A percentile compares a stretch with the other conserved stretches of the same genome.
Evolutionary conservation across 495 filamentous ascomycete genomes (phyloP).

Genomic region (Margaritispora aquatica): DNA sequence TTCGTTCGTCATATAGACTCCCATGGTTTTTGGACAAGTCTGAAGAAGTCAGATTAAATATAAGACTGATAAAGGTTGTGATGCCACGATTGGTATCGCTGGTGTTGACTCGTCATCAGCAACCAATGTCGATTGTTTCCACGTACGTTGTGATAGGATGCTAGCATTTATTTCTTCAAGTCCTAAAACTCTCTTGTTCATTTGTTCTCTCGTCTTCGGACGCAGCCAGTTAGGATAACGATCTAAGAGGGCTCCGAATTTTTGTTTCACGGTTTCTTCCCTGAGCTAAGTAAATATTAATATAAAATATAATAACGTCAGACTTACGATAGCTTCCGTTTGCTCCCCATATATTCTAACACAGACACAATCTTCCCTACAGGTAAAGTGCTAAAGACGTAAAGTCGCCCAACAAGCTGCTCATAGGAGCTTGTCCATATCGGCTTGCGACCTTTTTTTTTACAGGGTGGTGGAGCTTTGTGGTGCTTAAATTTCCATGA

Average conservation of each 20-base stretch:
- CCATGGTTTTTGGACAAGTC: too few relatives aligned
- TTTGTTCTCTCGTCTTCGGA: conserved; percentile 8
- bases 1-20: too few relatives aligned
- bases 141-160: too few relatives aligned
- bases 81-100: too few relatives aligned
- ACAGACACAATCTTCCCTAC: not conserved
- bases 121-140: too few relatives aligned
- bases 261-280: not conserved
- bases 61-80: too few relatives aligned
- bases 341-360: conserved; percentile 1
- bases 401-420: not conserved
- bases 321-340: conserved; percentile 6
- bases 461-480: too few relatives aligned
- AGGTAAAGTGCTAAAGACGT: conserved; percentile 7
- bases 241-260: not conserved
- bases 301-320: not conserved
- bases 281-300: not conserved
- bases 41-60: too few relatives aligned
- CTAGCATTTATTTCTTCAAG: not conserved
- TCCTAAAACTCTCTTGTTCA: conserved; percentile 1
- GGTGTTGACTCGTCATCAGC: too few relatives aligned
- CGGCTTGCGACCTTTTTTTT: not conserved
- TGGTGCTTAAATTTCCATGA: too few relatives aligned
- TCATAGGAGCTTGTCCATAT: not conserved
- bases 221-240: conserved; percentile 6